Evolutionary conservation across 2,329 filamentous ascomycete genomes (phyloP).

Genomic region (Leptodontidium sp.): DNA sequence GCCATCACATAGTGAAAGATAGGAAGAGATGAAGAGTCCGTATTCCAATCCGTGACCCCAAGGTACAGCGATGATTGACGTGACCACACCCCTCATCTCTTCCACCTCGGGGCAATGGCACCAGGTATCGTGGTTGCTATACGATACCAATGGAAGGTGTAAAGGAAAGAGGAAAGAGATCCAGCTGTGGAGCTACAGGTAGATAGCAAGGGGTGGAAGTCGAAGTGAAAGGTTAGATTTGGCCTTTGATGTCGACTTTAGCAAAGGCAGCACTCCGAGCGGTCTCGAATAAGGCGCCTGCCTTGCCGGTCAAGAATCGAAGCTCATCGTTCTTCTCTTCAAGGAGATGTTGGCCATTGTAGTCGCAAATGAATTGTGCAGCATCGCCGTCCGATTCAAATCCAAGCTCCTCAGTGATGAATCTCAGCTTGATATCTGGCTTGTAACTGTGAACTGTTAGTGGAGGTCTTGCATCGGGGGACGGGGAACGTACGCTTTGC

Average conservation of each 20-base stretch:
- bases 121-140: slow-evolving; percentile 26
- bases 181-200: slow-evolving; percentile 32
- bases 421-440: slow-evolving; percentile 85
- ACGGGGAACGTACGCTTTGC: slow-evolving; percentile 80
- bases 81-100: slow-evolving; percentile 23
- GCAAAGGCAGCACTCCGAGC: slow-evolving; percentile 79
- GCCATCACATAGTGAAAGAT: slow-evolving; percentile 27
- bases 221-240: slow-evolving; percentile 66
- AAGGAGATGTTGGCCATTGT: slow-evolving; percentile 78
- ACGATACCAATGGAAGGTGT: slow-evolving; percentile 30
- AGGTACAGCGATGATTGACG: slow-evolving; percentile 14
- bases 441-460: slow-evolving; percentile 80
- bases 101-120: slow-evolving; percentile 30
- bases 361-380: slow-evolving; percentile 86
- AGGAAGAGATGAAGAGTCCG: slow-evolving; percentile 22
- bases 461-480: slow-evolving; percentile 24
- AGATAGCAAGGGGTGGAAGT: slow-evolving; percentile 33
- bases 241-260: slow-evolving; percentile 95
- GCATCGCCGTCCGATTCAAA: slow-evolving; percentile 94
- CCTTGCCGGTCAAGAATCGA: slow-evolving; percentile 77
- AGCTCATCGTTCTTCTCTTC: slow-evolving; percentile 79
- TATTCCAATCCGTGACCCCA: slow-evolving; percentile 20
- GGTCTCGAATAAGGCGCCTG: slow-evolving; percentile 74
- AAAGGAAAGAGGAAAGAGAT: slow-evolving; percentile 35
- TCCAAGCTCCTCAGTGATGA: slow-evolving; percentile 93